Evolutionary conservation across 306 rosid genomes (phyloP).

Genomic region (Glycine soja): DNA sequence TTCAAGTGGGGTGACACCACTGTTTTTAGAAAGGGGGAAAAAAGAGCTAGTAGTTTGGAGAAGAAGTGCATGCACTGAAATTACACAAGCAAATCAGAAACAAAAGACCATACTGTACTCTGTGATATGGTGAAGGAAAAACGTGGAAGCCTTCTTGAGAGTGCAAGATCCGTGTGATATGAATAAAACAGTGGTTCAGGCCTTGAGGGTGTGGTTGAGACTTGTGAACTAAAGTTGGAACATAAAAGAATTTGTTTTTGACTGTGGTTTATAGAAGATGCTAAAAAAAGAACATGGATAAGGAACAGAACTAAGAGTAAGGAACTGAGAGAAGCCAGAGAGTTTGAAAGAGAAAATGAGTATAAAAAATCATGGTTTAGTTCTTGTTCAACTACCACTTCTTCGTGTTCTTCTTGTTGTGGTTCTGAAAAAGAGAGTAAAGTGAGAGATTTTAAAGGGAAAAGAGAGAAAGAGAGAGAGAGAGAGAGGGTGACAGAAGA

Average conservation of each 20-base stretch:
- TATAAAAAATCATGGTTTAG: slow-evolving; percentile 15
- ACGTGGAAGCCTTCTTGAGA: neutral
- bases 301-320: slow-evolving; percentile 25
- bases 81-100: neutral
- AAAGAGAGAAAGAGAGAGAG: slow-evolving; percentile 25
- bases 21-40: neutral
- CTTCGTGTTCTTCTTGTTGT: neutral
- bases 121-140: neutral
- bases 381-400: neutral
- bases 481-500: slow-evolving; percentile 15
- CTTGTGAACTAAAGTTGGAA: slow-evolving; percentile 11
- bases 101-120: slow-evolving; percentile 18
- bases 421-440: slow-evolving; percentile 34
- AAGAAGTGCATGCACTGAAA: neutral
- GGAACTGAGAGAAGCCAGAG: slow-evolving; percentile 42
- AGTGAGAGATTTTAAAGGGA: slow-evolving; percentile 54
- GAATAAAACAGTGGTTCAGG: slow-evolving; percentile 2
- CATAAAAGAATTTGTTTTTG: slow-evolving; percentile 6
- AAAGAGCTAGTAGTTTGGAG: too few relatives aligned
- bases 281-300: neutral
- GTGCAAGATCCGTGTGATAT: neutral
- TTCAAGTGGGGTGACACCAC: slow-evolving; percentile 1
- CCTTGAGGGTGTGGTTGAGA: neutral
- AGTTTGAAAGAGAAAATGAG: slow-evolving; percentile 1
- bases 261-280: neutral